Evolutionary conservation across 2,329 filamentous ascomycete genomes (phyloP).

Genomic region (Fusarium compactum): DNA sequence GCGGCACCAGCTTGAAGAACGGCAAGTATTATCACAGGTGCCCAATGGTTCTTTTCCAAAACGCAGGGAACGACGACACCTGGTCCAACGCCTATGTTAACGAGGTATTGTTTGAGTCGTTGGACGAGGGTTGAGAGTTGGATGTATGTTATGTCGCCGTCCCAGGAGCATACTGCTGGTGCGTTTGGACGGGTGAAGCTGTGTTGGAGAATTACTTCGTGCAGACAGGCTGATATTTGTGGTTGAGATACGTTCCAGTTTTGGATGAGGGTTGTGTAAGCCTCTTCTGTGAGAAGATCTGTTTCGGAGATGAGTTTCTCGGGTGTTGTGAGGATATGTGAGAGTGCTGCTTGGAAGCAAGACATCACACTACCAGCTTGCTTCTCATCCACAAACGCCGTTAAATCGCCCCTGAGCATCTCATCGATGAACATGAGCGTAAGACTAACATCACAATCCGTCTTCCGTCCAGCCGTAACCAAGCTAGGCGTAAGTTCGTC

Average conservation of each 20-base stretch:
- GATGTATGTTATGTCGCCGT: constrained; percentile 58
- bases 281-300: constrained; percentile 67
- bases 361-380: constrained; percentile 63
- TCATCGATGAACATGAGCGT: constrained; percentile 58
- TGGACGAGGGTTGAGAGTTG: constrained; percentile 55
- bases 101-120: constrained; percentile 59
- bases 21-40: constrained; percentile 77
- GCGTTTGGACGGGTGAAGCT: constrained; percentile 55
- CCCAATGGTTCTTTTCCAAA: constrained; percentile 76
- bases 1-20: constrained; percentile 69
- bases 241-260: constrained; percentile 59
- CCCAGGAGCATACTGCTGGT: constrained; percentile 59
- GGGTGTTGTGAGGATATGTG: constrained; percentile 58
- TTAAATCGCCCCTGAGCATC: constrained; percentile 58
- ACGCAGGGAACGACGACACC: constrained; percentile 73
- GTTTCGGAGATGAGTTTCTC: constrained; percentile 58
- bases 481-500: constrained; percentile 6
- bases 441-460: constrained; percentile 61
- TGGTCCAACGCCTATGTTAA: constrained; percentile 62
- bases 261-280: constrained; percentile 67
- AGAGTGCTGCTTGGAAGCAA: constrained; percentile 66
- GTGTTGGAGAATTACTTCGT: constrained; percentile 59
- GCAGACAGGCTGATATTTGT: constrained; percentile 57
- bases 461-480: constrained; percentile 51
- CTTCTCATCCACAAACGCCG: constrained; percentile 34